Evolutionary conservation across 768 basidiomycete species (phyloP).

Genomic region (Podaxis sp.): DNA sequence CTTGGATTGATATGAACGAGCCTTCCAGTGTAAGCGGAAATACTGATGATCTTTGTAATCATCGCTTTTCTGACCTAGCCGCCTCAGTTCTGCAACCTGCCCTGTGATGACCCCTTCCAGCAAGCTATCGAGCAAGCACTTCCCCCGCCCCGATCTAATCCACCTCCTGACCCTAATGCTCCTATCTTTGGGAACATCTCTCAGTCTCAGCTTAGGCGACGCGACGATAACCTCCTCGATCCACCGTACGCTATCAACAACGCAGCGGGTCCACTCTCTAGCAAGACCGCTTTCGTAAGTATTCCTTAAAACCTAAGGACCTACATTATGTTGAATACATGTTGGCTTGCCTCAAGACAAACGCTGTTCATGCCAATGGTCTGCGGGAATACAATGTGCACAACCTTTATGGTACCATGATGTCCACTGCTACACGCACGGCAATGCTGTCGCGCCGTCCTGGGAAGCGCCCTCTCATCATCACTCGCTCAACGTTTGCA

Average conservation of each 20-base stretch:
- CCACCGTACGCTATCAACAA: constrained; percentile 63
- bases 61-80: background rate
- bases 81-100: constrained; percentile 55
- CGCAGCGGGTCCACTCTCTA: constrained; percentile 46
- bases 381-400: constrained; percentile 58
- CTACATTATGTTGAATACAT: background rate
- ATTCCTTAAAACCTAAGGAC: background rate
- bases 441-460: constrained; percentile 64
- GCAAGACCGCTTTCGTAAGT: constrained; percentile 51
- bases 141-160: constrained; percentile 47
- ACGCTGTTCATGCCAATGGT: constrained; percentile 52
- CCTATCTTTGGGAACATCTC: constrained; percentile 39
- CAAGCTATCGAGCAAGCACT: constrained; percentile 48
- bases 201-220: constrained; percentile 15
- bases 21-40: constrained; percentile 49
- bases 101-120: constrained; percentile 56
- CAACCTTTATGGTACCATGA: constrained; percentile 70
- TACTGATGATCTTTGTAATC: background rate
- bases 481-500: constrained; percentile 71
- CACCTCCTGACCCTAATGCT: constrained; percentile 47
- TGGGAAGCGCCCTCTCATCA: constrained; percentile 54
- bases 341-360: constrained; percentile 23
- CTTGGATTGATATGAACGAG: constrained; percentile 79
- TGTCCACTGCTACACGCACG: constrained; percentile 56
- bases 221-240: constrained; percentile 35